phyloP scores from a whole-genome alignment of 306 rosid species.

The Luffa aegyptiaca region DNA sequence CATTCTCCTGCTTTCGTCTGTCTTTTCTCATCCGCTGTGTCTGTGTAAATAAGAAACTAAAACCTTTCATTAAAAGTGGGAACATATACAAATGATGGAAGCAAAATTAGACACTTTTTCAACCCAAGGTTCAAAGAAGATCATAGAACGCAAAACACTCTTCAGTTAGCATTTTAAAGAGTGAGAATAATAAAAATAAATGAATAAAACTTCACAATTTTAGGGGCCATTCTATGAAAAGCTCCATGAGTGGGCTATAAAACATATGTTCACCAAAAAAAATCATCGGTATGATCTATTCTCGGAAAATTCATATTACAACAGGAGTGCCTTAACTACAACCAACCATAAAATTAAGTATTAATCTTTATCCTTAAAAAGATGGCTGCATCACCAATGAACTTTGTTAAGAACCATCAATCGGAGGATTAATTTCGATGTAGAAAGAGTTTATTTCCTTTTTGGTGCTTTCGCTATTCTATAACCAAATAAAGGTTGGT shows the following conservation, averaged over 20 bases:
- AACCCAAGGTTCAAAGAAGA: background rate
- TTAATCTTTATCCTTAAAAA: background rate
- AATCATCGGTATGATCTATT: background rate
- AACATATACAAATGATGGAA: background rate
- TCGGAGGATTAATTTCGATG: background rate
- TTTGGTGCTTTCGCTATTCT: no score
- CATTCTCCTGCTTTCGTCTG: background rate
- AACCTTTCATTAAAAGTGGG: background rate
- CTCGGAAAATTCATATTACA: background rate
- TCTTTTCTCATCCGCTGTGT: background rate
- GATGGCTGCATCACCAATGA: background rate
- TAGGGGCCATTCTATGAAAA: background rate
- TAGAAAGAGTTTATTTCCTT: background rate
- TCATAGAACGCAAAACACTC: background rate
- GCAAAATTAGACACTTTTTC: background rate
- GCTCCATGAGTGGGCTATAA: background rate
- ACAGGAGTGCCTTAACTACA: background rate
- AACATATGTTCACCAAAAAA: background rate
- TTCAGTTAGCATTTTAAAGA: background rate
- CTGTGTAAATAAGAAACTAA: background rate
- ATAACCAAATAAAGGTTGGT: no score
- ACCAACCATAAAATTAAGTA: background rate
- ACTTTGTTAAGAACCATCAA: background rate
- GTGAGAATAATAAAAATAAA: background rate
- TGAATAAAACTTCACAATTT: background rate